Conservation (phyloP, 768 basidiomycete species). For the Boletus subcaerulescens region DNA sequence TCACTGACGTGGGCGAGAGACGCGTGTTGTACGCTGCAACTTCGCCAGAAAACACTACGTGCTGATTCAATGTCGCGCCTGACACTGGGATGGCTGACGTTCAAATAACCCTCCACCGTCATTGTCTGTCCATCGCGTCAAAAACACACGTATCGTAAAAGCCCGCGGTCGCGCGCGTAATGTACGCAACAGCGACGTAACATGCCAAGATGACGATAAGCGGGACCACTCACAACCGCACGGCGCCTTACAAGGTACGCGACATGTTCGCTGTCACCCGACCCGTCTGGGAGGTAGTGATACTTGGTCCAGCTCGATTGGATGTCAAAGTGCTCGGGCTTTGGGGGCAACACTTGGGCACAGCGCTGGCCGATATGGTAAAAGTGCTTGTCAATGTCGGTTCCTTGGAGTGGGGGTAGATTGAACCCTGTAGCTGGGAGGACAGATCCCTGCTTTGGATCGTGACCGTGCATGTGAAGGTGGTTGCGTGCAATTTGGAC, state of each 20-base stretch:
- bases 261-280: slow-evolving; percentile 71
- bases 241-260: too few relatives aligned
- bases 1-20: too few relatives aligned
- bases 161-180: slow-evolving; percentile 54
- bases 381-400: slow-evolving; percentile 86
- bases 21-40: too few relatives aligned
- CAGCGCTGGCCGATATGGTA: slow-evolving; percentile 65
- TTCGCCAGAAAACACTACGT: too few relatives aligned
- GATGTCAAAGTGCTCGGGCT: slow-evolving; percentile 51
- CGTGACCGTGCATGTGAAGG: slow-evolving; percentile 73
- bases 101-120: not conserved
- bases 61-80: too few relatives aligned
- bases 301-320: slow-evolving; percentile 92
- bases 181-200: too few relatives aligned
- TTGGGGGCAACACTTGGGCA: slow-evolving; percentile 63
- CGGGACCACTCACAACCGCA: too few relatives aligned
- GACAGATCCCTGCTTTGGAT: slow-evolving; percentile 74
- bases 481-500: slow-evolving; percentile 78
- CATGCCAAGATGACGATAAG: too few relatives aligned
- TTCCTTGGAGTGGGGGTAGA: slow-evolving; percentile 80
- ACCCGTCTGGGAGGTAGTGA: slow-evolving; percentile 65
- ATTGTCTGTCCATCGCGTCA: not conserved
- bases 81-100: too few relatives aligned
- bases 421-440: slow-evolving; percentile 80
- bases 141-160: slow-evolving; percentile 53